Evolutionary conservation across 2,329 filamentous ascomycete species (phyloP).

Genomic region (Calonectria hongkongensis): DNA sequence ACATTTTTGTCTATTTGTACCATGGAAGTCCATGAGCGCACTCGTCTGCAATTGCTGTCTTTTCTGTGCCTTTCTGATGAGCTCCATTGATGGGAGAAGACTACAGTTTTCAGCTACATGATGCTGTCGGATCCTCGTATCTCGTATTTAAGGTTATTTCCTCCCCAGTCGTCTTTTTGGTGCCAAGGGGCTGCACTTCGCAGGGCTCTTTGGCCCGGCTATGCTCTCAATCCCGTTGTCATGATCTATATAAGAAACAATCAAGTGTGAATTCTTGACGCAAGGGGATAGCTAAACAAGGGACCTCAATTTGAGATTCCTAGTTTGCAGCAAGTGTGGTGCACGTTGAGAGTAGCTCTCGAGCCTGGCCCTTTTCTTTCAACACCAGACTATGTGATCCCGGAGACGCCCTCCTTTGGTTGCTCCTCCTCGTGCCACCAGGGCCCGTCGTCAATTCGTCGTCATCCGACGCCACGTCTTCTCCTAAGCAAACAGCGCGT

Average conservation of each 20-base stretch:
- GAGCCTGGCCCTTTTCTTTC: not conserved
- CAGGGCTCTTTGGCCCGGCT: not conserved
- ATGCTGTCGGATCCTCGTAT: slow-evolving; percentile 4
- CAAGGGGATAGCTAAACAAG: not conserved
- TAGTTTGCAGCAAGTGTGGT: not conserved
- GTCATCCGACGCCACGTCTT: not conserved
- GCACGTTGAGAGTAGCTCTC: not conserved
- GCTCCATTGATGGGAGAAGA: not conserved
- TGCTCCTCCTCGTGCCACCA: not conserved
- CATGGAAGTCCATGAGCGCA: not conserved
- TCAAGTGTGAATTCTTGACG: not conserved
- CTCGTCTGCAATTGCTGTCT: not conserved
- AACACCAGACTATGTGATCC: not conserved
- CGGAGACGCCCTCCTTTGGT: not conserved
- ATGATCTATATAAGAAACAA: not conserved
- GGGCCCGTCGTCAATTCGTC: not conserved
- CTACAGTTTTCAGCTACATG: not conserved
- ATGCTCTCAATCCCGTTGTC: not conserved
- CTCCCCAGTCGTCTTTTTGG: not conserved
- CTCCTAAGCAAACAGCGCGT: slow-evolving; percentile 62
- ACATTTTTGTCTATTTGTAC: not conserved
- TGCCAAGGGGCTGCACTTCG: not conserved
- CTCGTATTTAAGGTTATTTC: slow-evolving; percentile 19
- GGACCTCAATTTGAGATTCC: not conserved
- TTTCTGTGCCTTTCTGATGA: not conserved